Base-by-base conservation (phyloP, 345 rosid genomes). In the Moringa oleifera region DNA sequence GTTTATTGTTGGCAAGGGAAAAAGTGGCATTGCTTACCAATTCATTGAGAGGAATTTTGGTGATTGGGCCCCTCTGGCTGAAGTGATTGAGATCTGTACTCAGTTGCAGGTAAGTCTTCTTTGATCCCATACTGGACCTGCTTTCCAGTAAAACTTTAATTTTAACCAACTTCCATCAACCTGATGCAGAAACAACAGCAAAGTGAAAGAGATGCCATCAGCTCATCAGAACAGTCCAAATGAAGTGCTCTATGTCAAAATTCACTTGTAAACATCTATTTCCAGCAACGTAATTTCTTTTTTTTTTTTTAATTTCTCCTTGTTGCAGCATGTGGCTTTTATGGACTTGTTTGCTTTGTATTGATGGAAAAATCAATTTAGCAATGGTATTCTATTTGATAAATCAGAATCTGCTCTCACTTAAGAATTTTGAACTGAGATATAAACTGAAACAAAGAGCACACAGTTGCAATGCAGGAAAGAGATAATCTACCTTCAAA, bases 41-140 rank as follows among this genome's bases (percentile, higher is more conserved):
- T 84, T 87, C 45, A 82, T 84, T 18, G 89, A 87, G 76, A 80
- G 87, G 77, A 87, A 80, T 55, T 87, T 87, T 46, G 89, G 85
- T 0, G 89, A 84, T 64, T 80, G 89, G 86, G 84, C 93, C 23
- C 88, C 93, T 41, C 22, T 71, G 24, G 68, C 81, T 51, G 89
- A 87, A 79, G 76, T 79, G 18, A 71, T 80, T 21, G 80, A 75
- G 69, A 80, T 84, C 19, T 77, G 90, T 28, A 58, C 73, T 15
- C 71, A 80, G 55, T 46, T 87, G 59, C 83, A 75, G 86, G 88
- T 82, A 77, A 76, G 18, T 25, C 47, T 41, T 41, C 47, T 41
- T 1, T 41, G 8, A 4, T 41, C 47, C 16, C 6, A 41, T 41
- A 41, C 6, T 41, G 17, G 1, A 11, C 12, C 47, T 41, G 47